phyloP scores from a whole-genome alignment of 495 filamentous ascomycete species.

The Daldinia vernicosa region DNA sequence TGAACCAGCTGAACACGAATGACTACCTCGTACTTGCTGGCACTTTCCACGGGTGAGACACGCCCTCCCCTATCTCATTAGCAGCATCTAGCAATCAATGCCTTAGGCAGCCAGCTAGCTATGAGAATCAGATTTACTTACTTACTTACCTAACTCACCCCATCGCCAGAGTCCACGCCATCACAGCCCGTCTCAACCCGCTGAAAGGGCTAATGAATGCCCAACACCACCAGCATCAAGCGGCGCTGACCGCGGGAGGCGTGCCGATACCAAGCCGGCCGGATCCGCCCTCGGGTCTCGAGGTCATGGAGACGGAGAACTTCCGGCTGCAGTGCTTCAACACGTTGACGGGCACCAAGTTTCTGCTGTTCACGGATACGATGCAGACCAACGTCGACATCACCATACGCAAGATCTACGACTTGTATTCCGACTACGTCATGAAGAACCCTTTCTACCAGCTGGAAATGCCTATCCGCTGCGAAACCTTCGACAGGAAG shows the following conservation, averaged over 20 bases:
- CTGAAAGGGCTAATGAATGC: slow-evolving; percentile 44
- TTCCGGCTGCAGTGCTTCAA: slow-evolving; percentile 96
- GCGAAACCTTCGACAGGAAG: slow-evolving; percentile 91
- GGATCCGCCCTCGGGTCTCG: slow-evolving; percentile 75
- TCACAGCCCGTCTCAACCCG: slow-evolving; percentile 81
- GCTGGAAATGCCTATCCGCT: slow-evolving; percentile 95
- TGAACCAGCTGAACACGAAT: slow-evolving; percentile 89
- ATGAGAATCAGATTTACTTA: background rate
- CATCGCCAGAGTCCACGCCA: slow-evolving; percentile 78
- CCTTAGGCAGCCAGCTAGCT: background rate
- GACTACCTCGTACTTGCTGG: slow-evolving; percentile 97
- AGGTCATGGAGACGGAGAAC: slow-evolving; percentile 87
- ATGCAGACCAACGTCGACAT: slow-evolving; percentile 86
- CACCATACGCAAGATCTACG: slow-evolving; percentile 84
- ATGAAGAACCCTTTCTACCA: slow-evolving; percentile 99
- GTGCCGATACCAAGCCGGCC: slow-evolving; percentile 54
- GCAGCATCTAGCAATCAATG: background rate
- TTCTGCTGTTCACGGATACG: slow-evolving; percentile 93
- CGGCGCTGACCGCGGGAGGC: slow-evolving; percentile 45
- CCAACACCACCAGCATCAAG: slow-evolving; percentile 57
- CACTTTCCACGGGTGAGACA: slow-evolving; percentile 87
- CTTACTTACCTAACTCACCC: too few relatives aligned
- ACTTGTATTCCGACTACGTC: slow-evolving; percentile 94
- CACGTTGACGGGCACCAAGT: slow-evolving; percentile 93
- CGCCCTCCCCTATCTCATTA: slow-evolving; percentile 3